Evolutionary conservation across 2,329 filamentous ascomycete species (phyloP), one percentile per base, ranked within the genome.

Genomic region (Colletotrichum karsti): DNA sequence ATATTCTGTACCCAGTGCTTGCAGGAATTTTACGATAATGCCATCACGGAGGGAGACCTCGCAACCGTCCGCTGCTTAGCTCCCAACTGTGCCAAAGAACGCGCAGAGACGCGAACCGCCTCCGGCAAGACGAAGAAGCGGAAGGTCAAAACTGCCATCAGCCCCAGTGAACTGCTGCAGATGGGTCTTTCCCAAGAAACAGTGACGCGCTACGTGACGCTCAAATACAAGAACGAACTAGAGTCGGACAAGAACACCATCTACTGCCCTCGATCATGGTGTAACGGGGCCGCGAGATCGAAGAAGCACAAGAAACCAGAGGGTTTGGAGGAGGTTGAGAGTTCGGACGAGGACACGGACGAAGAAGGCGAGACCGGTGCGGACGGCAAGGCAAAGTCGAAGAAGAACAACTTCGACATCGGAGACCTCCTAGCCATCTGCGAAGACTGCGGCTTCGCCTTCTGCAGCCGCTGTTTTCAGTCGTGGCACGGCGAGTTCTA

Each of bases 401-500:
- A 69, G 26, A 73, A 66, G 44, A 24, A 63, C 8, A 24, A 63
- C 8, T 87, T 70, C 77, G 84, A 80, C 53, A 74, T 73, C 61
- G 85, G 85, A 1, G 92, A 96, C 57, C 87, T 93, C 9, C 84
- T 98, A 1, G 88, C 91, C 28, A 90, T 98, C 50, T 99, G 96
- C 78, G 93, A 95, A 77, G 93, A 97, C 76, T 98, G 95, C 80
- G 84, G 85, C 10, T 93, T 96, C 73, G 95, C 96, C 12, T 99
- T 99, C 77, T 99, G 96, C 80, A 83, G 80, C 69, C 83, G 87
- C 55, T 91, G 89, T 72, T 78, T 75, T 22, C 87, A 92, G 75
- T 91, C 93, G n/a, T 99, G 96, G 96, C 96, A 99, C 76, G 96
- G 96, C 69, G 93, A 96, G 72, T 92, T 94, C 70, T 81, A 83